Conservation (phyloP, 768 basidiomycete species). For the Nevesoporus exiguus region DNA sequence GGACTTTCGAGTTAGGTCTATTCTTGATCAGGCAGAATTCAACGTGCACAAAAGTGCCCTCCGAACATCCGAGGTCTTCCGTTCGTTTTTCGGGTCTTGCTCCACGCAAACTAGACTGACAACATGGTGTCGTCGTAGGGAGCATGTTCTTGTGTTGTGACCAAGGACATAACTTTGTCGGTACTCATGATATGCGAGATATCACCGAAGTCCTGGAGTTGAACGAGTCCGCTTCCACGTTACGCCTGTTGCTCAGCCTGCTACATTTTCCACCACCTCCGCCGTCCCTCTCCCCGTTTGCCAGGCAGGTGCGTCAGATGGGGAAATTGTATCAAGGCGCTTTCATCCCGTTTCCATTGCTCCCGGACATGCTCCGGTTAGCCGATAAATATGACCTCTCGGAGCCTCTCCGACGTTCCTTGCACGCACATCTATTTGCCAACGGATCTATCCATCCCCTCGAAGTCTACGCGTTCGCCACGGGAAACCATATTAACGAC, state of each 20-base stretch:
- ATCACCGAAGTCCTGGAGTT: constrained; percentile 44
- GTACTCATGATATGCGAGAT: constrained; percentile 19
- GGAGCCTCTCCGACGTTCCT: constrained; percentile 37
- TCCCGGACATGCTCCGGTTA: constrained; percentile 52
- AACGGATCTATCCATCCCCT: constrained; percentile 51
- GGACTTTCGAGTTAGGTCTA: constrained; percentile 55
- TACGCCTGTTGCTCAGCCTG: constrained; percentile 52
- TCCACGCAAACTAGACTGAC: constrained; percentile 5
- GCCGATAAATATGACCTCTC: constrained; percentile 66
- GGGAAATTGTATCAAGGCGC: constrained; percentile 36
- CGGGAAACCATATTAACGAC: constrained; percentile 38
- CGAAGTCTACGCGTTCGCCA: constrained; percentile 60
- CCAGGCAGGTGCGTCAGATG: constrained; percentile 26
- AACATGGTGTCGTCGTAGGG: constrained; percentile 34
- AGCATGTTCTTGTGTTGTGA: constrained; percentile 69
- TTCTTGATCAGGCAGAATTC: constrained; percentile 49
- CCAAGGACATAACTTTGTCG: constrained; percentile 14
- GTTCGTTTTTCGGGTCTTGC: constrained; percentile 37
- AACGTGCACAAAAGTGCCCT: constrained; percentile 48
- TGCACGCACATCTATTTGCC: constrained; percentile 52
- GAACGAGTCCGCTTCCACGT: constrained; percentile 46
- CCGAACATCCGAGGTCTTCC: constrained; percentile 57
- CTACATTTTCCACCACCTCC: constrained; percentile 53
- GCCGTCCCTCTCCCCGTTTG: constrained; percentile 34
- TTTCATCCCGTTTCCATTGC: constrained; percentile 63